Evolutionary conservation across 2,329 filamentous ascomycete genomes (phyloP).

Genomic region (Thielaviopsis musarum): DNA sequence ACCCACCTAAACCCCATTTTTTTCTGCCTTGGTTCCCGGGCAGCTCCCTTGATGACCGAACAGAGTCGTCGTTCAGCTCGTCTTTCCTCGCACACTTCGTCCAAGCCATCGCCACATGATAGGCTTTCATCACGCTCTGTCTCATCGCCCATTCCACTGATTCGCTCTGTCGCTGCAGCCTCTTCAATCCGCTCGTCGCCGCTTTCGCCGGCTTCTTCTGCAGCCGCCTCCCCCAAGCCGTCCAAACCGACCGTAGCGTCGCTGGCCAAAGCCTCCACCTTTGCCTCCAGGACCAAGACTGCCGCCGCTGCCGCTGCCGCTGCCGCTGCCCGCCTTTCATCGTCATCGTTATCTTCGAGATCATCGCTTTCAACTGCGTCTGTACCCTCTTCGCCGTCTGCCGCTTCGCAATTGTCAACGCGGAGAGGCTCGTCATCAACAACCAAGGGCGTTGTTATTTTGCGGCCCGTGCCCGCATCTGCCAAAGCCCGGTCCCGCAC

Average conservation of each 20-base stretch:
- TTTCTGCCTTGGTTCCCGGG: conserved; percentile 12
- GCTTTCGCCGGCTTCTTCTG: neutral
- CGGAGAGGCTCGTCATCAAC: neutral
- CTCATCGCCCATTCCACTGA: conserved; percentile 6
- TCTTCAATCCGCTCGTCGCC: neutral
- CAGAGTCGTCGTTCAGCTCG: conserved; percentile 4
- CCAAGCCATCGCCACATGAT: neutral
- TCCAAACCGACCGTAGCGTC: conserved; percentile 10
- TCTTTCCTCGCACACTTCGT: conserved; percentile 5
- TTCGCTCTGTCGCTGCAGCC: neutral
- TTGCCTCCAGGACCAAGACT: conserved; percentile 5
- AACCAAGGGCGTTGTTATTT: conserved; percentile 3
- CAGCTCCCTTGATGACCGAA: conserved; percentile 10
- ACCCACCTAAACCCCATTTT: neutral
- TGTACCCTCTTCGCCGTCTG: neutral
- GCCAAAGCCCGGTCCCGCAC: neutral
- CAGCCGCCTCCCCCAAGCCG: neutral
- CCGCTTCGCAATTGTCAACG: neutral
- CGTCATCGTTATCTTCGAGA: neutral
- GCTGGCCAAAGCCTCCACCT: conserved; percentile 5
- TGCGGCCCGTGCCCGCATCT: conserved; percentile 5
- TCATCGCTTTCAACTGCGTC: neutral
- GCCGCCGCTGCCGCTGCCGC: neutral
- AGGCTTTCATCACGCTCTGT: conserved; percentile 5
- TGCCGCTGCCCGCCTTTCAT: neutral